phyloP scores from a whole-genome alignment of 208 protist species.

The Trypanosomatidae sp. region DNA sequence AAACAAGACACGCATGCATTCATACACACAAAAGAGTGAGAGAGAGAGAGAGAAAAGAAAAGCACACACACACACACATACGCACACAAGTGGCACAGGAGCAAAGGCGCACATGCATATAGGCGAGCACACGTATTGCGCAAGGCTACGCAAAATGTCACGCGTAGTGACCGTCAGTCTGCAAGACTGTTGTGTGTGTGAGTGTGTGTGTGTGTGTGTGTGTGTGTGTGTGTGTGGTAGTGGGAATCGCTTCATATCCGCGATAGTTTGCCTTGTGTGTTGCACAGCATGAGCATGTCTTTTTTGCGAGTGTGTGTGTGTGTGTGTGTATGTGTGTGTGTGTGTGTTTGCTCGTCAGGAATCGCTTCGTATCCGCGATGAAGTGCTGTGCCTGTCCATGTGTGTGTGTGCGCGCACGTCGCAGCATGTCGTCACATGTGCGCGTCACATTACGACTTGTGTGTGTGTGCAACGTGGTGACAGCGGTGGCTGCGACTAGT shows the following conservation, averaged over 20 bases:
- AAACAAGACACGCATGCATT: too few relatives aligned
- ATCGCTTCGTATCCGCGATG: too few relatives aligned
- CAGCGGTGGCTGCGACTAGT: constrained; percentile 7
- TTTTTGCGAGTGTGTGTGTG: background rate
- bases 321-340: background rate
- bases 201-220: too few relatives aligned
- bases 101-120: too few relatives aligned
- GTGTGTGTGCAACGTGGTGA: background rate
- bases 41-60: background rate
- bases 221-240: background rate
- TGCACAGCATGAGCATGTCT: background rate
- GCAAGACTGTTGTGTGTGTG: too few relatives aligned
- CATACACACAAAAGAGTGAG: too few relatives aligned
- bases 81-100: too few relatives aligned
- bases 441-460: background rate
- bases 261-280: constrained; percentile 4
- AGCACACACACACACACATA: background rate
- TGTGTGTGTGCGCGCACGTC: background rate
- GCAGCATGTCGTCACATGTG: background rate
- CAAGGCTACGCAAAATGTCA: too few relatives aligned
- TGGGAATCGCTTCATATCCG: constrained; percentile 18
- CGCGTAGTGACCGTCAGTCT: too few relatives aligned
- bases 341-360: too few relatives aligned
- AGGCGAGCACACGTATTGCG: too few relatives aligned
- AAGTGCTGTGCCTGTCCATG: background rate